These are phyloP conservation scores for Oryza longistaminata DNA, from an alignment of 176 grass and related monocot species.

Conservation along the genomic window DNA sequence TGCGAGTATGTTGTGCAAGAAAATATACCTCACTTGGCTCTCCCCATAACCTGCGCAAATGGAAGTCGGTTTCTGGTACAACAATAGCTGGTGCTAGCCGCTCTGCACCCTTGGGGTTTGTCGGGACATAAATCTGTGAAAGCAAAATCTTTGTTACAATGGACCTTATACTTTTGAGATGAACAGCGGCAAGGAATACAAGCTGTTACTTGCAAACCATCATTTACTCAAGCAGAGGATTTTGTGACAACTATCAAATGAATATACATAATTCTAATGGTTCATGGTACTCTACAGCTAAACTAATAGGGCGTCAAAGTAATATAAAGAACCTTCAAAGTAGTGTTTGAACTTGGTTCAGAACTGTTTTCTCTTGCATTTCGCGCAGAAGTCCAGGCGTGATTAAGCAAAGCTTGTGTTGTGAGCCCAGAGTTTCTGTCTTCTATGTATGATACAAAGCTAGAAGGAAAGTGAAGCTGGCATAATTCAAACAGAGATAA, in stretches of 20 bases:
- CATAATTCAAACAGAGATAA: conserved; percentile 24
- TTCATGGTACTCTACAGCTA: background rate
- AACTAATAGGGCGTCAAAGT: background rate
- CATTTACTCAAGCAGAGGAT: background rate
- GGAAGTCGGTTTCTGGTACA: conserved; percentile 65
- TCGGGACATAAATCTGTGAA: conserved; percentile 59
- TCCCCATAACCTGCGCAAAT: conserved; percentile 78
- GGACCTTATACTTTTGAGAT: conserved; percentile 24
- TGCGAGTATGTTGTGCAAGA: background rate
- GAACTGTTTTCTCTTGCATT: conserved; percentile 54
- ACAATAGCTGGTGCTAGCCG: conserved; percentile 59
- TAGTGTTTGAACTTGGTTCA: conserved; percentile 45
- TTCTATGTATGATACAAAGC: conserved; percentile 57
- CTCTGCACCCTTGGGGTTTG: conserved; percentile 73
- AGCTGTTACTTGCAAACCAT: background rate
- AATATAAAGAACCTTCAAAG: conserved; percentile 48
- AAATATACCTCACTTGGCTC: conserved; percentile 59
- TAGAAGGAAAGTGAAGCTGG: conserved; percentile 80
- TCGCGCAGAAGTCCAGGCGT: conserved; percentile 64
- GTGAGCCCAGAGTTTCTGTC: conserved; percentile 68
- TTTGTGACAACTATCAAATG: background rate
- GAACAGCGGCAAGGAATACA: background rate
- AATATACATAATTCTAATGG: background rate
- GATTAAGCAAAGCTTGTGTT: conserved; percentile 68
- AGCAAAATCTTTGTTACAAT: conserved; percentile 8